Evolutionary conservation across 768 basidiomycete species (phyloP).

Genomic region (Kwoniella europaea): DNA sequence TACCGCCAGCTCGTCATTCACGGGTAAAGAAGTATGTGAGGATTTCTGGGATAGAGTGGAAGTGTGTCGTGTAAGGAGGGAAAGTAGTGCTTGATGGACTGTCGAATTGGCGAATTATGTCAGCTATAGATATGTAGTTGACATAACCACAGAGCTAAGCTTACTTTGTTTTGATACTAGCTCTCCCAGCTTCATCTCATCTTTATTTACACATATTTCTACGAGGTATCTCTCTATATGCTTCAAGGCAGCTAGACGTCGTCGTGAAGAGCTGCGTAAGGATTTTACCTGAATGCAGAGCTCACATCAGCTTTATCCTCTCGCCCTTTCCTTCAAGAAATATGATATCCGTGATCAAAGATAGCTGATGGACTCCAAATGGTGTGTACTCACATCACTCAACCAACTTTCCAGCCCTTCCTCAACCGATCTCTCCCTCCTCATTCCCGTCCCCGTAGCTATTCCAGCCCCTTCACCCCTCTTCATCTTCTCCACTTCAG

Average conservation of each 20-base stretch:
- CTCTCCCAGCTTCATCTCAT: slow-evolving; percentile 5
- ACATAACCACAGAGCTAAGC: background rate
- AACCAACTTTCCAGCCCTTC: slow-evolving; percentile 21
- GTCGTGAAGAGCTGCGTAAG: slow-evolving; percentile 28
- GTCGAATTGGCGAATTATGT: too few species aligned
- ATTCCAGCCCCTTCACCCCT: background rate
- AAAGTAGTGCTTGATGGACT: slow-evolving; percentile 23
- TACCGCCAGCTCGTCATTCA: slow-evolving; percentile 29
- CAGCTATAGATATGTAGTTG: too few species aligned
- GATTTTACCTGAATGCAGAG: slow-evolving; percentile 21
- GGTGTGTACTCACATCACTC: slow-evolving; percentile 23
- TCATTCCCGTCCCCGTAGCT: background rate
- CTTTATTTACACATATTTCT: slow-evolving; percentile 19
- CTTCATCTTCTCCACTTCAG: slow-evolving; percentile 1
- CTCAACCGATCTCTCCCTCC: slow-evolving; percentile 2
- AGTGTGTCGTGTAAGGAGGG: slow-evolving; percentile 42
- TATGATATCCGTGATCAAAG: background rate
- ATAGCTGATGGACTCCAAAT: background rate
- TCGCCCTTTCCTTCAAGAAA: too few species aligned
- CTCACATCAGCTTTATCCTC: background rate
- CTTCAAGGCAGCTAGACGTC: slow-evolving; percentile 26
- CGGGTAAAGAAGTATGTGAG: slow-evolving; percentile 29
- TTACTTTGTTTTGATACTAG: slow-evolving; percentile 18
- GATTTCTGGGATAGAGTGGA: slow-evolving; percentile 30
- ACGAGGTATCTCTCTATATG: slow-evolving; percentile 27